These are phyloP conservation scores for Buxus sempervirens DNA, from an alignment of 164 flowering plant species.

Conservation along the genomic window DNA sequence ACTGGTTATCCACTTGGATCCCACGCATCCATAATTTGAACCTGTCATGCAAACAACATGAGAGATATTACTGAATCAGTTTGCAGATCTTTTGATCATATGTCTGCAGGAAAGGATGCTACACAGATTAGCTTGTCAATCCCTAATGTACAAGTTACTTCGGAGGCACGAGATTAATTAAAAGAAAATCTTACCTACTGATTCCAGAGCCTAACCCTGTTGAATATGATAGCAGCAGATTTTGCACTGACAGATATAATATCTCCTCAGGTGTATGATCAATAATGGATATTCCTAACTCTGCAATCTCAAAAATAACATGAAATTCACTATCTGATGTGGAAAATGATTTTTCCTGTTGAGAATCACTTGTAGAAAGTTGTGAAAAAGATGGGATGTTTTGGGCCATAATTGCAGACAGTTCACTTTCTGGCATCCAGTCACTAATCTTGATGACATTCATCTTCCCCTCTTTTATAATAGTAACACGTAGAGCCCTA, in stretches of 20 bases:
- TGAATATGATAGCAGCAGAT: constrained; percentile 77
- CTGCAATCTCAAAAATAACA: constrained; percentile 71
- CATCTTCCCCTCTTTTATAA: constrained; percentile 72
- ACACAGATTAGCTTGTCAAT: background rate
- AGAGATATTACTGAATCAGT: background rate
- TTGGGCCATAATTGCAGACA: constrained; percentile 21
- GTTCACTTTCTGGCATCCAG: constrained; percentile 81
- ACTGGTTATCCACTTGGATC: constrained; percentile 91
- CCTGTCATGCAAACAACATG: constrained; percentile 40
- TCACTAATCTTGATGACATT: constrained; percentile 80
- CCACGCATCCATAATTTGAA: constrained; percentile 76
- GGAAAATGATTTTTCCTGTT: constrained; percentile 29
- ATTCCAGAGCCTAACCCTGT: constrained; percentile 93
- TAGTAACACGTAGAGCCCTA: constrained; percentile 60
- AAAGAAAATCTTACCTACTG: constrained; percentile 55
- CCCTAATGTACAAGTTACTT: background rate
- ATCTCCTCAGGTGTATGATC: constrained; percentile 99
- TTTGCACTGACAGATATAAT: constrained; percentile 77
- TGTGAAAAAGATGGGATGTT: constrained; percentile 27
- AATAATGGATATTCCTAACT: constrained; percentile 84
- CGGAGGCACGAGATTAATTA: background rate
- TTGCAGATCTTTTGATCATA: background rate
- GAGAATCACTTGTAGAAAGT: constrained; percentile 28
- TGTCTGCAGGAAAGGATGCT: background rate
- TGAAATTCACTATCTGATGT: constrained; percentile 68